phyloP scores from a whole-genome alignment of 352 stramenopile species.

The Phytophthora tentaculata region DNA sequence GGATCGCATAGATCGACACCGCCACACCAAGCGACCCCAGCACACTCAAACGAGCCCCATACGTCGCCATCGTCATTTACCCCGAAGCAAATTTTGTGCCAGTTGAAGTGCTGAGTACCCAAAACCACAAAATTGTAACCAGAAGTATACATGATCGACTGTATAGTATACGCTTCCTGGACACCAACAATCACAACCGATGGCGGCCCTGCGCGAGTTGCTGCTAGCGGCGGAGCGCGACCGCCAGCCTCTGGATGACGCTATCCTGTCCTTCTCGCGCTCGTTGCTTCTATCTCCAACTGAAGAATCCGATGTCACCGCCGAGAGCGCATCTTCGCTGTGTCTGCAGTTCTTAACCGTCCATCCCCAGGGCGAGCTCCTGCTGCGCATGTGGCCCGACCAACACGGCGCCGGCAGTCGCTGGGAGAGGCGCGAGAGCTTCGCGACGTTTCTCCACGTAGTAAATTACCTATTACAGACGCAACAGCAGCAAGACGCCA shows the following conservation, averaged over 20 bases:
- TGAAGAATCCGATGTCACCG: not conserved
- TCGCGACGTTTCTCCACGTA: slow-evolving; percentile 71
- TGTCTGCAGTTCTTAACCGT: slow-evolving; percentile 55
- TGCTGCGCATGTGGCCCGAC: slow-evolving; percentile 76
- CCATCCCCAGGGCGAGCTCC: slow-evolving; percentile 58
- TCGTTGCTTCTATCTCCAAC: slow-evolving; percentile 18
- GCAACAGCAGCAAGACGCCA: slow-evolving; percentile 33
- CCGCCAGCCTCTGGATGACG: slow-evolving; percentile 64
- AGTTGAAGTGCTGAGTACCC: not conserved
- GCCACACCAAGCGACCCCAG: slow-evolving; percentile 34
- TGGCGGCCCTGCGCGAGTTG: slow-evolving; percentile 63
- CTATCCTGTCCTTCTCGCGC: slow-evolving; percentile 48
- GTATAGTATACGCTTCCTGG: slow-evolving; percentile 5
- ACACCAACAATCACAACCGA: slow-evolving; percentile 16
- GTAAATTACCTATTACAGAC: slow-evolving; percentile 51
- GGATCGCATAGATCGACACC: slow-evolving; percentile 47
- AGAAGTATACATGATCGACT: not conserved
- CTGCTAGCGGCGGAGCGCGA: slow-evolving; percentile 66
- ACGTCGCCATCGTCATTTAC: not conserved
- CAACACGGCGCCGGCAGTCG: slow-evolving; percentile 50
- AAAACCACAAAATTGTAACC: not conserved
- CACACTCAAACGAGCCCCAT: slow-evolving; percentile 20
- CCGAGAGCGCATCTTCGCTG: slow-evolving; percentile 20
- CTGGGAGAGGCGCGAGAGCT: slow-evolving; percentile 73
- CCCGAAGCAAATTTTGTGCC: no score